Percentiles rank a stretch among this genome's conserved stretches.
Conservation (phyloP, 495 filamentous ascomycete genomes). For the Hypoxylon rickii region DNA sequence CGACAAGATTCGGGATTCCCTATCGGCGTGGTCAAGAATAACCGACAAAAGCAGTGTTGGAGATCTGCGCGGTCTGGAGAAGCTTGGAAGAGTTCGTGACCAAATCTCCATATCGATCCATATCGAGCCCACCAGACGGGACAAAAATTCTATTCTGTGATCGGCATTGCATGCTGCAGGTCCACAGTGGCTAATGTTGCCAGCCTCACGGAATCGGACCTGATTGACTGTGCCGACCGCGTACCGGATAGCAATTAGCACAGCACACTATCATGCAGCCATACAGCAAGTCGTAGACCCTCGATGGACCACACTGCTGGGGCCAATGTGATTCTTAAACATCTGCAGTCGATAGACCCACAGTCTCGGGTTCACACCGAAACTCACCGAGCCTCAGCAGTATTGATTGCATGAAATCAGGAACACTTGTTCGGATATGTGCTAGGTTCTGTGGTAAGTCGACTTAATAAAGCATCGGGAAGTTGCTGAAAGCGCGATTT, state of each 20-base stretch:
- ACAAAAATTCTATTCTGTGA: constrained; percentile 4
- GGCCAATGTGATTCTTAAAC: constrained; percentile 15
- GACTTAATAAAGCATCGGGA: not conserved
- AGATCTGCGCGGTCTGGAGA: not conserved
- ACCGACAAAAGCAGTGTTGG: too few species aligned
- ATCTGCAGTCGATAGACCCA: constrained; percentile 22
- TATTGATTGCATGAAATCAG: too few species aligned
- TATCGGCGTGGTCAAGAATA: too few species aligned
- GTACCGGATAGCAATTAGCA: too few species aligned
- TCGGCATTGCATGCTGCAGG: constrained; percentile 24
- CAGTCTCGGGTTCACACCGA: constrained; percentile 23
- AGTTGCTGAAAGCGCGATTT: not conserved
- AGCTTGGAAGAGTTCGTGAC: not conserved
- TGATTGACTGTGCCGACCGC: constrained; percentile 4
- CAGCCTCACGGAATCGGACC: constrained; percentile 16
- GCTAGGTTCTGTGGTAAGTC: not conserved
- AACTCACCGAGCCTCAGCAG: constrained; percentile 5
- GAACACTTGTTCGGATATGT: too few species aligned
- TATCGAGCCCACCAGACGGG: not conserved
- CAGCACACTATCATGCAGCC: too few species aligned
- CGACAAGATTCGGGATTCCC: not conserved
- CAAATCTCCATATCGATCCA: not conserved
- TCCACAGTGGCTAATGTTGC: constrained; percentile 3
- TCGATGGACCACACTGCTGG: too few species aligned
- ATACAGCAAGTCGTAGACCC: too few species aligned